Conservation (phyloP, 495 filamentous ascomycete genomes). For the Hyaloscypha bicolor region DNA sequence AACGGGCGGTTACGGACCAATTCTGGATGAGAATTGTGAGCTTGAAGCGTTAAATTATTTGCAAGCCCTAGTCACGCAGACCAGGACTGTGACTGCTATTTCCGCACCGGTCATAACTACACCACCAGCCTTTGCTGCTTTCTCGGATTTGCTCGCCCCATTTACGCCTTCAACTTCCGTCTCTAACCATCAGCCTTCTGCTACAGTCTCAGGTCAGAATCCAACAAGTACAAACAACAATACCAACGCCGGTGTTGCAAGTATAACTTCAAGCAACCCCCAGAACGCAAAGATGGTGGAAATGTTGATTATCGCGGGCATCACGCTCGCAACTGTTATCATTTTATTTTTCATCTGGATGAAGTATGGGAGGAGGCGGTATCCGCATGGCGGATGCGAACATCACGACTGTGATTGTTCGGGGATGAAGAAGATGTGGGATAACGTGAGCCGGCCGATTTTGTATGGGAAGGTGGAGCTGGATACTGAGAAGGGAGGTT, state of each 20-base stretch:
- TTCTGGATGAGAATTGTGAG: slow-evolving; percentile 3
- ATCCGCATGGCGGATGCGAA: not conserved
- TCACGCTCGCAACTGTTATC: slow-evolving; percentile 6
- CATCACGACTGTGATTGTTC: not conserved
- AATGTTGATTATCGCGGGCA: slow-evolving; percentile 7
- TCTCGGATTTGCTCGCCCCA: not conserved
- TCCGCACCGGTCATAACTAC: not conserved
- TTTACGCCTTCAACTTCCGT: not conserved
- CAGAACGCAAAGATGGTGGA: slow-evolving; percentile 6
- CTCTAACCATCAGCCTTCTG: not conserved
- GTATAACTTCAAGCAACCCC: not conserved
- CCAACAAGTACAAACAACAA: not conserved
- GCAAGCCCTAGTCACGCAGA: slow-evolving; percentile 4
- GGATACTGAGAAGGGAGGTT: not conserved
- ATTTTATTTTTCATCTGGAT: slow-evolving; percentile 18
- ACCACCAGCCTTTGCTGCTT: slow-evolving; percentile 1
- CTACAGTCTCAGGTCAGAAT: not conserved
- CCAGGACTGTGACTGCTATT: slow-evolving; percentile 1
- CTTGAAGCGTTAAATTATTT: slow-evolving; percentile 1
- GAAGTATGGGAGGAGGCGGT: not conserved
- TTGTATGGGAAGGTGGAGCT: not conserved
- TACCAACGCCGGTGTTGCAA: not conserved
- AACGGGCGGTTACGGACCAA: slow-evolving; percentile 4
- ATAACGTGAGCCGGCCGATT: not conserved
- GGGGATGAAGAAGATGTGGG: slow-evolving; percentile 5